A percentile compares a stretch with the other conserved stretches of the same genome.
Evolutionary conservation across 345 rosid species (phyloP).

Genomic region (Linum usitatissimum): DNA sequence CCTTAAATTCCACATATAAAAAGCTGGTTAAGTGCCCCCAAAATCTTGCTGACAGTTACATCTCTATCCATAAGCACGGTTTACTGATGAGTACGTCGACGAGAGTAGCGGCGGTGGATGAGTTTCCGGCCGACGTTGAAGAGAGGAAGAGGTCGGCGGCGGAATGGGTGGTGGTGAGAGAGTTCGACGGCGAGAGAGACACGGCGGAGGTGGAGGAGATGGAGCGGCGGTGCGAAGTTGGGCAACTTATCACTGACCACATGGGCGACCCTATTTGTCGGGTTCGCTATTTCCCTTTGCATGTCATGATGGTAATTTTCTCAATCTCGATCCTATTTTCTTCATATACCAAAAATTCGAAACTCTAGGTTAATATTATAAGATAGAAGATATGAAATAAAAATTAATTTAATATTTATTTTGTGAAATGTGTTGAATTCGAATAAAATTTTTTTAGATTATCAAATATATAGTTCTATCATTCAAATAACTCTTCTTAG

Average conservation of each 20-base stretch:
- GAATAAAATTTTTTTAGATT: too few species aligned
- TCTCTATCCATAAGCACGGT: neutral
- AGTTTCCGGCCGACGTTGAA: neutral
- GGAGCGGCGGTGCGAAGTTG: slow-evolving; percentile 52
- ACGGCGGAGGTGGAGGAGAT: slow-evolving; percentile 51
- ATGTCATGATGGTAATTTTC: slow-evolving; percentile 43
- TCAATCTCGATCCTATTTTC: neutral
- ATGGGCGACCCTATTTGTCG: slow-evolving; percentile 68
- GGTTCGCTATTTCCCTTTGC: slow-evolving; percentile 50
- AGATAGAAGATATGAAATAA: too few species aligned
- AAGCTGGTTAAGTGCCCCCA: neutral
- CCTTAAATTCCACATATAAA: too few species aligned
- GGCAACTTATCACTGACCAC: slow-evolving; percentile 54
- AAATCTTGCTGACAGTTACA: neutral
- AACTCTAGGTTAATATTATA: too few species aligned
- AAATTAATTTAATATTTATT: too few species aligned
- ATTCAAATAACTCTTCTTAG: too few species aligned
- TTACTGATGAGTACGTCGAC: slow-evolving; percentile 22
- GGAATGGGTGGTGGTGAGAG: slow-evolving; percentile 38
- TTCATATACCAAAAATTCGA: too few species aligned
- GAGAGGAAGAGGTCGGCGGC: neutral
- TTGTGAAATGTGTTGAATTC: too few species aligned
- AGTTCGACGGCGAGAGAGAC: slow-evolving; percentile 46
- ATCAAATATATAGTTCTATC: too few species aligned
- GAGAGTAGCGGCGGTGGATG: slow-evolving; percentile 26